Base-by-base conservation (phyloP, 495 filamentous ascomycete genomes). In the Darksidea phi region DNA sequence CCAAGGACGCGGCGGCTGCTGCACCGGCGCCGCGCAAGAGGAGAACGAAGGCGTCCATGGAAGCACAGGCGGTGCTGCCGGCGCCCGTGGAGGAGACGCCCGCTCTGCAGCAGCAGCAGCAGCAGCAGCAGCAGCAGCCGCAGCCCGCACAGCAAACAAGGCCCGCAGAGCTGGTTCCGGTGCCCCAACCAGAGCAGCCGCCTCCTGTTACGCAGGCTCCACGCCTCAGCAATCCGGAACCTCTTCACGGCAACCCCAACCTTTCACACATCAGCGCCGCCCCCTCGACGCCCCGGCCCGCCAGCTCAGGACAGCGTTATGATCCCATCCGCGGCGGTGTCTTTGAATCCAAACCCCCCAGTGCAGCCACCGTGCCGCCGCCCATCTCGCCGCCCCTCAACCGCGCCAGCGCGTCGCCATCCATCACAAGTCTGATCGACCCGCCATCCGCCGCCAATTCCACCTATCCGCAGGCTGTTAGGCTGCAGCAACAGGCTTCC, bases 391-490 rank as follows among this genome's bases (percentile, higher is more conserved):
- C 82, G 13, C 77, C 80, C 0, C 77, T 71, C 62, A 78, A 75
- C 52, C 83, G 88, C 50, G 88, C 90, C 17, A 94, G 88, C 70
- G 88, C 88, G 18, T 95, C 91, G 23, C 90, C 91, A 7, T 90
- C 91, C 0, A 96, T 96, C 61, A 85, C 90, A 18, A 94, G 89
- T 71, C 80, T 96, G 36, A 91, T 96, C 41, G 91, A 96, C 61
- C 89, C 89, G 7, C 84, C 88, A 11, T 72, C 71, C 11, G 70
- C 74, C 72, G 77, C 64, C 10, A 68, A 64, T 48, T 61, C 66
- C 0, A 53, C 42, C 8, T 66, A 58, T 66, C 51, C 57, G 48
- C 59, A 64, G 42, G 47, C 62, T 32, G 41, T 60, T 49, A 54
- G 67, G 53, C 43, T 61, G 38, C 65, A 68, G 37, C 58, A 67